Conservation (phyloP, 1,284 basidiomycete genomes). For the Heterobasidion annosum region DNA sequence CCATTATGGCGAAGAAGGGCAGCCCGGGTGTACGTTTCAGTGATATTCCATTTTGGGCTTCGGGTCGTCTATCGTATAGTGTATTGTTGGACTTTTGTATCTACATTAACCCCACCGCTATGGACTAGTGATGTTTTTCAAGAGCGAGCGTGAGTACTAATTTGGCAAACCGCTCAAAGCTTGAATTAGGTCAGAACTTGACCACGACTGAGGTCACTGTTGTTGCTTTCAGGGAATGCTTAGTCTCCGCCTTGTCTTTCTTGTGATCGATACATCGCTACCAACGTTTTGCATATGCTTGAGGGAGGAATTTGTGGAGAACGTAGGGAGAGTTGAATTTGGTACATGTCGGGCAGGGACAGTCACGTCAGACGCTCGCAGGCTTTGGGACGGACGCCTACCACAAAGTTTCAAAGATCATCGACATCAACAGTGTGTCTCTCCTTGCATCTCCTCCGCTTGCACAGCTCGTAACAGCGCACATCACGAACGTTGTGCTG, state of each 20-base stretch:
- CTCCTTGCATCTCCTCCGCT: neutral
- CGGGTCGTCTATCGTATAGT: neutral
- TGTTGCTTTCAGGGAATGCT: neutral
- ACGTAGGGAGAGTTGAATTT: neutral
- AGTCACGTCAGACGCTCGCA: neutral
- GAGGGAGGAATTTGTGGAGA: neutral
- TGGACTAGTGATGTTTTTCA: too few species aligned
- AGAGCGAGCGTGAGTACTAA: neutral
- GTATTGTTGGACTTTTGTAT: neutral
- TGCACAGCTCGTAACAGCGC: neutral
- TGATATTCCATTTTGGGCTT: neutral
- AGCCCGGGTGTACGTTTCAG: conserved; percentile 15
- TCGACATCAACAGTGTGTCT: neutral
- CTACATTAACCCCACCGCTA: too few species aligned
- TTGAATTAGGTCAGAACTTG: neutral
- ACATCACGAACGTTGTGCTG: neutral
- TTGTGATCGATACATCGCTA: neutral
- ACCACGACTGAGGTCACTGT: neutral
- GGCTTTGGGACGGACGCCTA: neutral
- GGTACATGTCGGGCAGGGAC: neutral
- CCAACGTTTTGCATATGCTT: neutral
- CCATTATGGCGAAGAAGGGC: conserved; percentile 6
- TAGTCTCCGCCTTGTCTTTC: neutral
- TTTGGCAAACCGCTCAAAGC: neutral
- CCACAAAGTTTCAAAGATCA: neutral